These are phyloP conservation scores for Tuber aestivum DNA, from an alignment of 495 filamentous ascomycete species.

Conservation along the genomic window DNA sequence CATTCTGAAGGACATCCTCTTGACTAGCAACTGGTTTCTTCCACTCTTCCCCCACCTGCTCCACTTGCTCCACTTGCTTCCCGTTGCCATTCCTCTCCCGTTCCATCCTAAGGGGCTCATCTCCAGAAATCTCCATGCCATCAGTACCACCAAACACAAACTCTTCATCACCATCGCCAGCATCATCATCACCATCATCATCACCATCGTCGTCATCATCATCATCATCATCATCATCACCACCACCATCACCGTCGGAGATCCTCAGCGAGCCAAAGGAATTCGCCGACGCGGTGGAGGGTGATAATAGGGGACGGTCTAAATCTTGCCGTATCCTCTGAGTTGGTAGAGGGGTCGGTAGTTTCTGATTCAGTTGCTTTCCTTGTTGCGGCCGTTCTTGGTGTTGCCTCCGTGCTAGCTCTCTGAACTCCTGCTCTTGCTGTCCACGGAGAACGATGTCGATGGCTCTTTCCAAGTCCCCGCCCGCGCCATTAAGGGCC, in stretches of 20 bases:
- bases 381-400: not conserved
- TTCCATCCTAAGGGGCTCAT: constrained; percentile 14
- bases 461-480: constrained; percentile 23
- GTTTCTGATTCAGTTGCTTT: not conserved
- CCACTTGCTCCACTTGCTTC: constrained; percentile 8
- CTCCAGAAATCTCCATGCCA: not conserved
- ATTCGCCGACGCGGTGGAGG: constrained; percentile 29
- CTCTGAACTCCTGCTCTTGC: constrained; percentile 19
- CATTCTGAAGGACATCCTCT: constrained; percentile 43
- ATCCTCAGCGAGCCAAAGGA: constrained; percentile 31
- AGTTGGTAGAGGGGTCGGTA: constrained; percentile 6
- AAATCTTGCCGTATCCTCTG: constrained; percentile 2
- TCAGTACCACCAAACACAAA: not conserved
- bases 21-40: constrained; percentile 8
- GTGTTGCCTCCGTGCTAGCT: constrained; percentile 8
- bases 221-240: constrained; percentile 13
- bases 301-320: constrained; percentile 26
- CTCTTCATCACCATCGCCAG: not conserved
- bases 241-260: constrained; percentile 23
- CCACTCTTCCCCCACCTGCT: not conserved
- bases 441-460: constrained; percentile 24
- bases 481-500: constrained; percentile 22
- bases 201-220: constrained; percentile 4
- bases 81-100: constrained; percentile 3
- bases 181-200: not conserved